Base-by-base conservation (phyloP, 1,139 yeast genomes). In the Suhomyces kunorum region DNA sequence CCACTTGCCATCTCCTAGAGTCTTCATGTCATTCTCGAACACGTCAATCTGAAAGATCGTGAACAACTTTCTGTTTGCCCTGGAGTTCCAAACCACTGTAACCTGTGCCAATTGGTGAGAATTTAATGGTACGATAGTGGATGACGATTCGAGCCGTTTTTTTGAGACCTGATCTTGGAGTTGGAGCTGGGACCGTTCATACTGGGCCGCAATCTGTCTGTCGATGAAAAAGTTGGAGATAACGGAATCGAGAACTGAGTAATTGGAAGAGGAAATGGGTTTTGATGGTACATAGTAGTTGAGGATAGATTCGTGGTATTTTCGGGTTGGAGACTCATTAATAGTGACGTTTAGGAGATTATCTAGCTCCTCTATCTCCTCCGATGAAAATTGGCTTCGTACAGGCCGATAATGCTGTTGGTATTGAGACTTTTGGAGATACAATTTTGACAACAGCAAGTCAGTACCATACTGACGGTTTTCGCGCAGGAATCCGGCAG, bases 1-100 rank as follows among this genome's bases (percentile, higher is more conserved):
- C 99, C 99, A 92, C 34, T 73, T 66, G 1, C 84, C 74, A 42
- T 83, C 87, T 7, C 74, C 66, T 26, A 92, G 66, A 0, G 97
- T 89, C 38, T 74, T 71, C 39, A 92, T 60, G 58, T 92, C 98
- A 33, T 78, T 64, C 0, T 76, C 76, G 5, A 70, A 66, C 7
- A 92, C 76, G 42, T 85, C 94, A 24, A 92, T 69, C 29, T 61
- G 63, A 46, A 58, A 71, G 5, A 59, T 58, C 2, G 66, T 57
- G 8, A 59, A 56, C 3, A 67, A 50, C 8, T 55, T 45, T 9
- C 46, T 46, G 26, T 48, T 38, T 3, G 48, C 39, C 28, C 56
- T 47, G 1, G 55, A 38, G 15, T 43, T 33, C 73, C 73, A 67
- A 4, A 52, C 40, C 9, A 47, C 39, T 15, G 48, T 40, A 0